phyloP scores from a whole-genome alignment of 139 green algal genomes.

The Microglena sp. region DNA sequence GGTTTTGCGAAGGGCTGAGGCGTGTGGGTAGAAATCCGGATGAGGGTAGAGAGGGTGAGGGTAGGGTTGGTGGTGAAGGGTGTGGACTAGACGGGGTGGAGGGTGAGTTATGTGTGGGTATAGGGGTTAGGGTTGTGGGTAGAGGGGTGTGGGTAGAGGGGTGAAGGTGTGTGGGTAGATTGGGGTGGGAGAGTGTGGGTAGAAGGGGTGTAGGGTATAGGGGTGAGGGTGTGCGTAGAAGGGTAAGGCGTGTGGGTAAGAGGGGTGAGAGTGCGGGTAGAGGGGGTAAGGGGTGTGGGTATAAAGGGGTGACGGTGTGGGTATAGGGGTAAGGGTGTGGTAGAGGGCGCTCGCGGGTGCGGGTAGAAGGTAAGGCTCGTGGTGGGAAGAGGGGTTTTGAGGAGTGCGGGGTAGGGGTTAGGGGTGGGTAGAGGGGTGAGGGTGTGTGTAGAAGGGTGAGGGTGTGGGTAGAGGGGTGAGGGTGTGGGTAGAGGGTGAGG shows the following conservation, averaged over 20 bases:
- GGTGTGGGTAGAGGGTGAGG: background rate
- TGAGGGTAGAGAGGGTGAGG: background rate
- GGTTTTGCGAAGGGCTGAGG: background rate
- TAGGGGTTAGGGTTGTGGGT: background rate
- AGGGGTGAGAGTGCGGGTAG: background rate
- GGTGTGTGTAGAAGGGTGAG: background rate
- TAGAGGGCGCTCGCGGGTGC: no score
- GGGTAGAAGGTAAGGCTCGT: no score
- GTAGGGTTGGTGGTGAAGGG: background rate
- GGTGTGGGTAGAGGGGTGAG: background rate
- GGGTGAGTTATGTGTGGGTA: constrained; percentile 86
- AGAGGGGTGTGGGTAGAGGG: constrained; percentile 69
- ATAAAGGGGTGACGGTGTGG: background rate
- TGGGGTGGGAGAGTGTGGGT: background rate
- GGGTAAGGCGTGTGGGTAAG: constrained; percentile 72
- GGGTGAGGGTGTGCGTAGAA: background rate
- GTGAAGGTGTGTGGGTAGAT: constrained; percentile 74
- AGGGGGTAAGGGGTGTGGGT: constrained; percentile 2
- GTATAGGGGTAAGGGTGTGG: background rate
- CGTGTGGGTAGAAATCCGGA: background rate
- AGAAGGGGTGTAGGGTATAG: background rate
- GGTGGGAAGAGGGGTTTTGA: no score
- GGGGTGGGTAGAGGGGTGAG: background rate
- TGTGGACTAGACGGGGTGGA: constrained; percentile 18
- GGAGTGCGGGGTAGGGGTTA: no score